These are phyloP conservation scores for Perkinsus marinus DNA, from an alignment of 169 alveolate species.

Conservation along the genomic window DNA sequence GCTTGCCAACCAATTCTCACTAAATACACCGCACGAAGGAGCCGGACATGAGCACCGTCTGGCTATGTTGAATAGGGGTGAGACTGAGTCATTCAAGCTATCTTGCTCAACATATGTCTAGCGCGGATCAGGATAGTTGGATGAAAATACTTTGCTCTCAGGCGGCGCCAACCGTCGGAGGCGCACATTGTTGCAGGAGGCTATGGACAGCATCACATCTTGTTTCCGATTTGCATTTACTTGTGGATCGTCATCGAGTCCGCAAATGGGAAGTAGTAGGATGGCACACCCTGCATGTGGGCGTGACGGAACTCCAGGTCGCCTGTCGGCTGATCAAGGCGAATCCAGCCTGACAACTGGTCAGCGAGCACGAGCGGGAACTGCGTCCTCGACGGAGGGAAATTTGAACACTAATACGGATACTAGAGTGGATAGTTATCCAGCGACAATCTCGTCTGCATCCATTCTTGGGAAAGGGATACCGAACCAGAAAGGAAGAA, in stretches of 20 bases:
- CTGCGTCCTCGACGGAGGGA: background rate
- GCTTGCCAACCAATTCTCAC: background rate
- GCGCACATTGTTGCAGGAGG: background rate
- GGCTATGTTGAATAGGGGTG: background rate
- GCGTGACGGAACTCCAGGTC: background rate
- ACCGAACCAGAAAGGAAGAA: background rate
- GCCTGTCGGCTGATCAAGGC: background rate
- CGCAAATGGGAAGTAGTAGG: background rate
- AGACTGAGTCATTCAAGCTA: no score
- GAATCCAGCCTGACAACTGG: background rate
- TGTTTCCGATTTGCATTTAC: background rate
- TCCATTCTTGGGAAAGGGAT: background rate
- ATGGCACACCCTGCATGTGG: background rate
- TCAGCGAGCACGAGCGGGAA: background rate
- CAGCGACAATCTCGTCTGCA: background rate
- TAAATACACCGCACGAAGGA: background rate
- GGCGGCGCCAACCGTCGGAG: background rate
- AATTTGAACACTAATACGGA: background rate
- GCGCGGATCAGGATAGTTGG: no score
- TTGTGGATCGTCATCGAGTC: background rate
- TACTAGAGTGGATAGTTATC: background rate
- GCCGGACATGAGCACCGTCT: background rate
- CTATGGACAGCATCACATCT: background rate
- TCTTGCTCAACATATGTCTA: no score
- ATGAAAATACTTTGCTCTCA: no score